Evolutionary conservation across 1,284 basidiomycete species (phyloP), one percentile per base, ranked within the genome.

Genomic region (Ustilago vetiveriae): DNA sequence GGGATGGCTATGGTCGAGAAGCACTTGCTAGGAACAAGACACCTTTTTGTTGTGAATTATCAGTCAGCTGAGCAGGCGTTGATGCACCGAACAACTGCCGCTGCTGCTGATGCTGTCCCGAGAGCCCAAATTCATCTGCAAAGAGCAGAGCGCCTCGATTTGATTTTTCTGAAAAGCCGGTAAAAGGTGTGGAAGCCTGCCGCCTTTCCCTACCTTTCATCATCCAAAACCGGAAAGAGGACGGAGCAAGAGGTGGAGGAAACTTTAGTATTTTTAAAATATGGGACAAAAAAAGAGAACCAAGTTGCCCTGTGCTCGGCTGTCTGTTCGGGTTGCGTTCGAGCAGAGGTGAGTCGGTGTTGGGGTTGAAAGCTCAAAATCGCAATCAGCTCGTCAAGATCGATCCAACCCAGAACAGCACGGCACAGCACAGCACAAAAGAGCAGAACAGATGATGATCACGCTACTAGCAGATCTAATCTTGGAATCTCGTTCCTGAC

Each of bases 41-140:
- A 24, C 22, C 6, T 6, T 10, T 11, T 42, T 9, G 21, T 27
- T 14, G 30, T 33, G 42, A 44, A 44, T 43, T 44, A 56, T 45
- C 39, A 6, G 13, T 6, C 54, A 43, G 49, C 44, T 39, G 44
- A 47, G 40, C 19, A 36, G 19, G 27, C 7, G 27, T 13, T 13
- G 42, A 50, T 57, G 56, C 48, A 37, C 43, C 42, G 48, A 58
- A 58, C 43, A 58, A 36, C 17, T 51, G 48, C 56, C 48, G 53
- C 44, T 22, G 3, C n/a, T 4, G 4, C 5, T n/a, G 30, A 9
- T 4, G 30, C 21, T 29, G n/a, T n/a, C n/a, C n/a, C n/a, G n/a
- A n/a, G 26, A 16, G 33, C 40, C 40, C 40, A 42, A 42, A 42
- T 16, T n/a, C 16, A n/a, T n/a, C n/a, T n/a, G n/a, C n/a, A n/a